Conservation (phyloP, 768 basidiomycete genomes). For the Russula emetica region DNA sequence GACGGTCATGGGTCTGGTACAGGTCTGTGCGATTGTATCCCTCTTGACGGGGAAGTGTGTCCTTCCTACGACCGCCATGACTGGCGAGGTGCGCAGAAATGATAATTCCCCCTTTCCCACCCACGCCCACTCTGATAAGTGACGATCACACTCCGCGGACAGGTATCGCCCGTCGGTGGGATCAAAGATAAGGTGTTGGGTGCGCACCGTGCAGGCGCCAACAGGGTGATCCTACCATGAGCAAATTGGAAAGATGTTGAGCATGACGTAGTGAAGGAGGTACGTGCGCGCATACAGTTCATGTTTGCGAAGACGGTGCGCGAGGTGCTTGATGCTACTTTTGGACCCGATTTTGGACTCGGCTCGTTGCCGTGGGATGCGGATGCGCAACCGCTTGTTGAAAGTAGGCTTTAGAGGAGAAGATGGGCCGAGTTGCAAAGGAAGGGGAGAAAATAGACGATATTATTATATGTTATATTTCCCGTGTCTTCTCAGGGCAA, state of each 20-base stretch:
- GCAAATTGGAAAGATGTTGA: constrained; percentile 85
- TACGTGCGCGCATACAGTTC: constrained; percentile 72
- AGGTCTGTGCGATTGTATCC: constrained; percentile 85
- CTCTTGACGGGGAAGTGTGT: constrained; percentile 73
- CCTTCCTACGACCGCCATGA: constrained; percentile 76
- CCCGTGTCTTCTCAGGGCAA: too few relatives aligned
- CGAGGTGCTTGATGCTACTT: constrained; percentile 80
- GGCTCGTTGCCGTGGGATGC: constrained; percentile 60
- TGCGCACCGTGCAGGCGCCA: constrained; percentile 81
- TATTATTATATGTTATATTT: too few relatives aligned
- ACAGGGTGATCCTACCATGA: constrained; percentile 78
- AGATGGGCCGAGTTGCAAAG: background rate
- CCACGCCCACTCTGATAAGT: too few relatives aligned
- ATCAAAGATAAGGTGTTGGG: constrained; percentile 92
- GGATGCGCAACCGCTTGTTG: constrained; percentile 40
- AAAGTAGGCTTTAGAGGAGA: constrained; percentile 45
- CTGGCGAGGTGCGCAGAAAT: constrained; percentile 73
- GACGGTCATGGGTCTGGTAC: background rate
- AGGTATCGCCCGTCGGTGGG: constrained; percentile 80
- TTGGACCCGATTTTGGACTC: too few relatives aligned
- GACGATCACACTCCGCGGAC: constrained; percentile 82
- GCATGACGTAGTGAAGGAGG: constrained; percentile 72
- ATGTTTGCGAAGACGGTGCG: constrained; percentile 74
- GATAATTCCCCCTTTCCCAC: too few relatives aligned
- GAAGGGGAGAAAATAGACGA: background rate